These are phyloP conservation scores for Ceratocystis ficicola DNA, from an alignment of 2,329 filamentous ascomycete species.

Conservation along the genomic window DNA sequence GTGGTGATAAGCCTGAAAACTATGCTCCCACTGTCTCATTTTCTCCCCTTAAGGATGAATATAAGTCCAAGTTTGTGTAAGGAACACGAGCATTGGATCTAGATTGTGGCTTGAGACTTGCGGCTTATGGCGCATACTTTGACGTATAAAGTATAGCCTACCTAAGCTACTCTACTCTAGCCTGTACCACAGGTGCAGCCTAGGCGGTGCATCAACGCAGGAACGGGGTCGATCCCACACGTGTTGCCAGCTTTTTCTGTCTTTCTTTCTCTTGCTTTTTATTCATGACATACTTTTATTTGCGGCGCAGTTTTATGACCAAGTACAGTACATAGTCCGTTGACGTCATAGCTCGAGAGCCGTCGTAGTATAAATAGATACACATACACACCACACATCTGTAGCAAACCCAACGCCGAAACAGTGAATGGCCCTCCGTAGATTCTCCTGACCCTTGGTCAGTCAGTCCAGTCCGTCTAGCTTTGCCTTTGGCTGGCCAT, in stretches of 20 bases:
- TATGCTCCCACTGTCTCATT: conserved; percentile 24
- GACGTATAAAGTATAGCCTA: background rate
- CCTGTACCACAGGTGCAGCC: no score
- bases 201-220: no score
- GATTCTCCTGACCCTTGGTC: no score
- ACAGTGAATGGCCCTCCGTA: no score
- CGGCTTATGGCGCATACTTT: background rate
- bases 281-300: background rate
- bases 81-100: background rate
- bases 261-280: conserved; percentile 9
- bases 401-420: background rate
- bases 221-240: no score
- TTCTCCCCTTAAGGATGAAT: conserved; percentile 25
- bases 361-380: background rate
- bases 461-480: no score
- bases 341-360: background rate
- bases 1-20: conserved; percentile 21
- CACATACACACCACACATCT: background rate
- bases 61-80: conserved; percentile 14
- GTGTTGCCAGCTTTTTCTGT: no score
- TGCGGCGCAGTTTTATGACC: background rate
- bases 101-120: background rate
- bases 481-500: no score
- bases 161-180: no score
- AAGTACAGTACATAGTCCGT: background rate